Evolutionary conservation across 78 protist genomes (phyloP), one percentile per base, ranked within the genome.

Genomic region (Dictyostelium citrinum): DNA sequence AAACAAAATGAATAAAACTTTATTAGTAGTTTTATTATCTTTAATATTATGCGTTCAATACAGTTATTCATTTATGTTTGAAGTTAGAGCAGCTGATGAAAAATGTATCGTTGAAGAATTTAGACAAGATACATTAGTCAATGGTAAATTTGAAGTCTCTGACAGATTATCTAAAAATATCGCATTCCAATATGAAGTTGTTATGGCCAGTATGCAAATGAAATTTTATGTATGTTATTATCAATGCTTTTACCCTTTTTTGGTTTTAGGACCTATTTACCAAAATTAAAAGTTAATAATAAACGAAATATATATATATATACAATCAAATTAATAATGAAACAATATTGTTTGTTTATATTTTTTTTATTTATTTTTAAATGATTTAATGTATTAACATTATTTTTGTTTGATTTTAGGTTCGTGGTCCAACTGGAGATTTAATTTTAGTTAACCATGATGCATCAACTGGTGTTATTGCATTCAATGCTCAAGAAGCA

Each of bases 51-150:
- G 43, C 22, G 82, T 85, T 61, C 91, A 85, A 76, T 76, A 24
- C 10, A 8, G 84, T 29, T 39, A 86, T 64, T 86, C 93, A 78
- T 78, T 86, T 41, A 86, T 86, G 93, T 86, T 86, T 86, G 93
- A 86, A 67, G 93, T 86, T 45, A 76, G 83, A 61, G 79, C 93
- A 29, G 93, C 85, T 2, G 85, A 86, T 20, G 93, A 86, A 55
- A 86, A 86, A 49, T 86, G 93, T 86, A 31, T 86, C 16, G 55
- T 45, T 67, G 93, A 85, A 37, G 93, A 86, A 46, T 86, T 60
- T 71, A 86, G 93, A 86, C 51, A 41, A 78, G 93, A 86, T 14
- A 86, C 93, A 10, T 22, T 86, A 10, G 93, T 86, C 79, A 86
- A 78, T 16, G 93, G 93, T 45, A 35, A 51, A 8, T 86, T 67